Conservation (phyloP, 164 flowering plant species). For the Warburgia ugandensis region DNA sequence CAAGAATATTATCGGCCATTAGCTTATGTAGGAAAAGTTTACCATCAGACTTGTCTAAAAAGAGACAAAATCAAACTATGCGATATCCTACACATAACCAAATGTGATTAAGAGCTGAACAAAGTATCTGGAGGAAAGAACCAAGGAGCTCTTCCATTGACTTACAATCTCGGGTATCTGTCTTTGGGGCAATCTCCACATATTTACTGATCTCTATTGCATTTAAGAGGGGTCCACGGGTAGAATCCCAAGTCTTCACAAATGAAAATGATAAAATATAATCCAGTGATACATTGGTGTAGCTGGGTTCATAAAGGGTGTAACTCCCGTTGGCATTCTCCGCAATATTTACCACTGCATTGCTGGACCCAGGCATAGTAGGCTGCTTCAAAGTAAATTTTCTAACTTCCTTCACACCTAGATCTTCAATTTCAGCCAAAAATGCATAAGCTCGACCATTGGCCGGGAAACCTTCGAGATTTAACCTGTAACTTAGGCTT, state of each 20-base stretch:
- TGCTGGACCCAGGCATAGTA: conserved; percentile 53
- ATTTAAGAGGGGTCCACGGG: conserved; percentile 81
- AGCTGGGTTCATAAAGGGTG: conserved; percentile 85
- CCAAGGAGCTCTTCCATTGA: background rate
- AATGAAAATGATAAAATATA: conserved; percentile 76
- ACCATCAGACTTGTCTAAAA: background rate
- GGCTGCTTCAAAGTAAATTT: conserved; percentile 73
- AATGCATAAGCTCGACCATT: conserved; percentile 90
- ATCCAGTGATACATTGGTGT: conserved; percentile 68
- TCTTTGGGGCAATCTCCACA: conserved; percentile 54
- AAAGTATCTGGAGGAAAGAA: background rate
- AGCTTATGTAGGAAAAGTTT: conserved; percentile 10
- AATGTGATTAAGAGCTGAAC: background rate
- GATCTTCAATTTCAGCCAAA: conserved; percentile 85
- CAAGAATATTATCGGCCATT: conserved; percentile 8
- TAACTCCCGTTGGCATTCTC: conserved; percentile 92
- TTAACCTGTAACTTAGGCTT: conserved; percentile 57
- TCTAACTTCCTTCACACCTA: conserved; percentile 59
- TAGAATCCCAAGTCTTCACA: conserved; percentile 72
- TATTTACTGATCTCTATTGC: conserved; percentile 86
- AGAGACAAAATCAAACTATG: background rate
- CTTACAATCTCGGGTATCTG: conserved; percentile 65
- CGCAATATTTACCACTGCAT: conserved; percentile 76
- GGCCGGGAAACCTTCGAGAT: conserved; percentile 88
- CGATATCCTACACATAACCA: background rate